phyloP scores from a whole-genome alignment of 805 yeast species.

The Yarrowia keelungensis region DNA sequence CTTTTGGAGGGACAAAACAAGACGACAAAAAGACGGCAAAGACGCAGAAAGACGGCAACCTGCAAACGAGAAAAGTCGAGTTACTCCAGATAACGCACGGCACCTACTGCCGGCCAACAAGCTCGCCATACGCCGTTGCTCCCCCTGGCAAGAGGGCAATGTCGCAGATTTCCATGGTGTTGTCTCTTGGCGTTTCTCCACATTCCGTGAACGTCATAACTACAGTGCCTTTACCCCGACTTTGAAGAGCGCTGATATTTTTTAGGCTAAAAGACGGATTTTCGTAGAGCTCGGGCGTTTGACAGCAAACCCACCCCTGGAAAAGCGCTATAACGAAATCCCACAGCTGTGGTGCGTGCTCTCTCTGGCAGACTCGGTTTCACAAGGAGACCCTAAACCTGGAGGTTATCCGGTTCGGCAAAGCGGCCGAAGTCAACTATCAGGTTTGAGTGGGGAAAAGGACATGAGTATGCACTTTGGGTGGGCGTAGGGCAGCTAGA shows the following conservation, averaged over 20 bases:
- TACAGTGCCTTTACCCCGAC: neutral
- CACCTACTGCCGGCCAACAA: neutral
- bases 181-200: constrained; percentile 8
- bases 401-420: constrained; percentile 35
- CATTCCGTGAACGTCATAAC: constrained; percentile 18
- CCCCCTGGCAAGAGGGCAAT: neutral
- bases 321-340: neutral
- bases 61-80: too few species aligned
- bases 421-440: constrained; percentile 5
- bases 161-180: constrained; percentile 11
- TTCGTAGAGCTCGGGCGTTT: neutral
- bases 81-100: constrained; percentile 1
- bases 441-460: constrained; percentile 14
- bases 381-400: constrained; percentile 23
- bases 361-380: constrained; percentile 6
- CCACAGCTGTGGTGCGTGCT: constrained; percentile 23
- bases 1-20: neutral
- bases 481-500: constrained; percentile 1
- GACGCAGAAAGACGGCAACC: neutral
- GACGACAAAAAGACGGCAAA: neutral
- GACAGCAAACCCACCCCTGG: constrained; percentile 18
- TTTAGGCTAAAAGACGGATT: neutral
- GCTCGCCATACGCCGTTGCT: neutral
- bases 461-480: constrained; percentile 13
- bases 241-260: neutral